Percentiles rank a stretch among this genome's conserved stretches.
These are phyloP conservation scores for Suhomyces taliae DNA, from an alignment of 1,139 yeast species.

Conservation along the genomic window DNA sequence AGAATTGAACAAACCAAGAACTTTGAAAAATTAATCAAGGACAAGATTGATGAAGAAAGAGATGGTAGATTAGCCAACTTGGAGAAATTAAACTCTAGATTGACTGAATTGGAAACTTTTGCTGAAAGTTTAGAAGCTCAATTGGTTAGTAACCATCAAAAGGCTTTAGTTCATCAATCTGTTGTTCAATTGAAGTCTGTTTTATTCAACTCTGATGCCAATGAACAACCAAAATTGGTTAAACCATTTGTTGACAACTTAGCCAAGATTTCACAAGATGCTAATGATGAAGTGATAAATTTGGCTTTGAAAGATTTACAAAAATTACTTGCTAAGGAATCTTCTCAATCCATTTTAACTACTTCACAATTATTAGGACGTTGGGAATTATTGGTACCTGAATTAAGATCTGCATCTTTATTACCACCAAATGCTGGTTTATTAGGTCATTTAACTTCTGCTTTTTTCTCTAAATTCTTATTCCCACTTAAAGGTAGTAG, in stretches of 20 bases:
- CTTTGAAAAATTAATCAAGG: constrained; percentile 62
- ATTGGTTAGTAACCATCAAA: constrained; percentile 54
- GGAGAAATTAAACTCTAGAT: constrained; percentile 55
- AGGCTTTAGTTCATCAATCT: constrained; percentile 57
- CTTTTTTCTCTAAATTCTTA: constrained; percentile 71
- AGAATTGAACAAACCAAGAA: constrained; percentile 72
- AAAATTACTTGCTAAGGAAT: constrained; percentile 47
- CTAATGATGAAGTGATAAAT: constrained; percentile 44
- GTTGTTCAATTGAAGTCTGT: constrained; percentile 53
- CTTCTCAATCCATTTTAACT: constrained; percentile 60
- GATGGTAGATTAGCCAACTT: constrained; percentile 74
- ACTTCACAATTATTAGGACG: constrained; percentile 68
- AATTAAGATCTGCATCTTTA: constrained; percentile 82
- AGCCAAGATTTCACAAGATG: constrained; percentile 38
- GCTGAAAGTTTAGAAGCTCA: constrained; percentile 59
- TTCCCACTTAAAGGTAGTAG: constrained; percentile 59
- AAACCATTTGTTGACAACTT: constrained; percentile 51
- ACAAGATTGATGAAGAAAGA: constrained; percentile 77
- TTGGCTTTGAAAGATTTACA: constrained; percentile 39
- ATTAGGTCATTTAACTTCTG: constrained; percentile 84
- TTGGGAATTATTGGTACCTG: constrained; percentile 79
- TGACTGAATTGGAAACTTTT: constrained; percentile 59
- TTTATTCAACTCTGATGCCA: constrained; percentile 32
- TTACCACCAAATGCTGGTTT: constrained; percentile 95
- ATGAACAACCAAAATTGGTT: constrained; percentile 32